Percentiles rank a stretch among this genome's conserved stretches.
phyloP scores from a whole-genome alignment of 805 yeast genomes.

The Schwanniomyces pseudopolymorphus region DNA sequence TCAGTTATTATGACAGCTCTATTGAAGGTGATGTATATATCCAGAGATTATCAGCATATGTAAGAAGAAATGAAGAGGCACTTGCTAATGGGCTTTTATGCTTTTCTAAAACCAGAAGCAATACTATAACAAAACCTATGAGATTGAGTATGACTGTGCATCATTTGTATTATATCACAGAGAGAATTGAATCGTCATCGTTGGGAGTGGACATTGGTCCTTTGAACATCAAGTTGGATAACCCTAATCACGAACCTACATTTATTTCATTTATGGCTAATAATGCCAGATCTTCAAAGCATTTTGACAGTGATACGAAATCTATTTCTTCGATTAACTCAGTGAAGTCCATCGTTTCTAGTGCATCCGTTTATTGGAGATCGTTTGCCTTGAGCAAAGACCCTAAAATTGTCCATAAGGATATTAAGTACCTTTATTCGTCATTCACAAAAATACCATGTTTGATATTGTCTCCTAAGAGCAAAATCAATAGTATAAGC shows the following conservation, averaged over 20 bases:
- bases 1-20: constrained; percentile 29
- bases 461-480: constrained; percentile 57
- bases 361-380: constrained; percentile 43
- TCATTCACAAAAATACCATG: constrained; percentile 69
- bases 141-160: constrained; percentile 60
- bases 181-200: constrained; percentile 50
- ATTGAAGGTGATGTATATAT: constrained; percentile 60
- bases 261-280: constrained; percentile 60
- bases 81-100: constrained; percentile 59
- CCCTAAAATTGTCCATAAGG: constrained; percentile 47
- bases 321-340: constrained; percentile 61
- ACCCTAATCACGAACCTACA: constrained; percentile 52
- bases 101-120: constrained; percentile 40
- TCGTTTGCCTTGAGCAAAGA: constrained; percentile 35
- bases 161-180: constrained; percentile 62
- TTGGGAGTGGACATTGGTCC: constrained; percentile 59
- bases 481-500: constrained; percentile 54
- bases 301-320: constrained; percentile 42
- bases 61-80: constrained; percentile 56
- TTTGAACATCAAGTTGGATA: constrained; percentile 57
- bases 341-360: constrained; percentile 49
- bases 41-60: constrained; percentile 52
- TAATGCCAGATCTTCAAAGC: constrained; percentile 45
- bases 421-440: constrained; percentile 55
- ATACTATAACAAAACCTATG: constrained; percentile 46